These are phyloP conservation scores for Herpotrichia juniperi DNA, from an alignment of 2,329 filamentous ascomycete genomes.

Conservation along the genomic window DNA sequence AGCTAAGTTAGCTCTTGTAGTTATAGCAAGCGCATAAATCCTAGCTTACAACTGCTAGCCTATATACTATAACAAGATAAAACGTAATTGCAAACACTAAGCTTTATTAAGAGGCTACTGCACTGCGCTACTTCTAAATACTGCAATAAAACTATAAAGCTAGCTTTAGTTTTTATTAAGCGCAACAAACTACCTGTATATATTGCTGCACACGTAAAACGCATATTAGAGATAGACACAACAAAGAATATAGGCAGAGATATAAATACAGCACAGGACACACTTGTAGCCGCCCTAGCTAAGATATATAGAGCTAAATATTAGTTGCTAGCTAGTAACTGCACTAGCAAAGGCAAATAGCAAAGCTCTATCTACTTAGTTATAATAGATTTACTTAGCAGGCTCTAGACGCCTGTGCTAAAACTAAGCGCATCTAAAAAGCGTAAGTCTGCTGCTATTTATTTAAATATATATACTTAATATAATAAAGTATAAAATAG, in stretches of 20 bases:
- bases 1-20: not conserved
- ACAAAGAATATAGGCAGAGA: not conserved
- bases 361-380: slow-evolving; percentile 3
- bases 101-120: not conserved
- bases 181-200: not conserved
- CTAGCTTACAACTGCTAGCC: not conserved
- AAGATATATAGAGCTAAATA: slow-evolving; percentile 3
- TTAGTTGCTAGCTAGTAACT: slow-evolving; percentile 3
- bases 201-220: not conserved
- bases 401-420: not conserved
- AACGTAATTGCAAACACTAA: not conserved
- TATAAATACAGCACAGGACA: not conserved
- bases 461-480: not conserved
- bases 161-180: not conserved
- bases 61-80: not conserved
- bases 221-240: not conserved
- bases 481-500: not conserved
- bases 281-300: slow-evolving; percentile 2
- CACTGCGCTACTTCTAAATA: not conserved
- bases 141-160: not conserved
- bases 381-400: not conserved
- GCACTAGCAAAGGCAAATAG: slow-evolving; percentile 4
- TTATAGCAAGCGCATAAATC: not conserved
- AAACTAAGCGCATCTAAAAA: not conserved
- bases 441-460: not conserved